Conservation (phyloP, 441 rosid genomes). For the Brassica balearica region DNA sequence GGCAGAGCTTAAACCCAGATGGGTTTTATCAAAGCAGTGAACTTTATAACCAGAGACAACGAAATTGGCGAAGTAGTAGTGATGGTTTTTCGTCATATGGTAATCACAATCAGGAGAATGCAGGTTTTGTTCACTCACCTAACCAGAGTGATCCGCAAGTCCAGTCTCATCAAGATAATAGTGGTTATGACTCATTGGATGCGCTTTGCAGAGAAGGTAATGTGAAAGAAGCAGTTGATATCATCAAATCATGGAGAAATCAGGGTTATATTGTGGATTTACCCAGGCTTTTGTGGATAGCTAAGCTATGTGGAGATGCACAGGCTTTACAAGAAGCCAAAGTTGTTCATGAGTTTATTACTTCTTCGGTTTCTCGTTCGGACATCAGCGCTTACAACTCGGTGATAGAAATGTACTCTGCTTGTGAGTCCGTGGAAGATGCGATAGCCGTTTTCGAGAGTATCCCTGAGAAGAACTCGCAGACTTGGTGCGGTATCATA, state of each 20-base stretch:
- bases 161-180: constrained; percentile 7
- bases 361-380: constrained; percentile 46
- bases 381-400: constrained; percentile 51
- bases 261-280: constrained; percentile 58
- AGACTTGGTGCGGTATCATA: constrained; percentile 72
- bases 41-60: neutral
- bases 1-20: neutral
- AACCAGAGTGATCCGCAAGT: neutral
- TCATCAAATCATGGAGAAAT: constrained; percentile 53
- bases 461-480: constrained; percentile 58
- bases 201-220: constrained; percentile 61
- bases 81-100: constrained; percentile 18
- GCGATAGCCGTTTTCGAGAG: constrained; percentile 57
- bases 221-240: constrained; percentile 60
- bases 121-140: constrained; percentile 26
- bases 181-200: constrained; percentile 52
- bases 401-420: constrained; percentile 68
- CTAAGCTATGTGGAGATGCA: constrained; percentile 66
- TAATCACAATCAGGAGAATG: constrained; percentile 24
- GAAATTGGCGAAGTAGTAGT: neutral
- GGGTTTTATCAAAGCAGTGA: constrained; percentile 4
- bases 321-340: constrained; percentile 66
- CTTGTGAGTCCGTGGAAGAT: constrained; percentile 58
- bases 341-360: constrained; percentile 55
- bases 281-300: constrained; percentile 51